Conservation (phyloP, 2,329 filamentous ascomycete genomes). For the Lasiodiplodia theobromae region DNA sequence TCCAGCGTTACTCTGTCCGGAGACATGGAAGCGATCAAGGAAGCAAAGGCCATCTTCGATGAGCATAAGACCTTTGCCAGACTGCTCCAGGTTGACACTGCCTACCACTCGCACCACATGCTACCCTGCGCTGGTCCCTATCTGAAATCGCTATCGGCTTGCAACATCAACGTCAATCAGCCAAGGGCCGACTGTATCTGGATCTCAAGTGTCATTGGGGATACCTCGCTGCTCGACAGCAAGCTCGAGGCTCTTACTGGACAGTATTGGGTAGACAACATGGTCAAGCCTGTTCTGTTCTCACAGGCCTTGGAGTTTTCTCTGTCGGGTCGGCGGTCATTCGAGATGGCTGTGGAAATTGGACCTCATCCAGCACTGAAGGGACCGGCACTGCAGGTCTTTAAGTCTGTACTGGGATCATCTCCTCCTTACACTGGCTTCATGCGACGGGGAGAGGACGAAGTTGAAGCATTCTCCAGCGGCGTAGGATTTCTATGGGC, state of each 20-base stretch:
- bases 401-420: conserved; percentile 36
- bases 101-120: conserved; percentile 37
- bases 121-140: conserved; percentile 12
- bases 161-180: not conserved
- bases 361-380: conserved; percentile 57
- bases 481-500: conserved; percentile 34
- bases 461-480: conserved; percentile 36
- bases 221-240: not conserved
- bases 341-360: conserved; percentile 53
- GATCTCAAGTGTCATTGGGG: conserved; percentile 5
- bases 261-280: conserved; percentile 57
- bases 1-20: conserved; percentile 34
- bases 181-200: not conserved
- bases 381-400: conserved; percentile 48
- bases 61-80: conserved; percentile 32
- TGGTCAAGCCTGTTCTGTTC: conserved; percentile 56
- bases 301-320: conserved; percentile 35
- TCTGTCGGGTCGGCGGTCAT: conserved; percentile 31
- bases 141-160: not conserved
- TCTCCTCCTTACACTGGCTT: conserved; percentile 34
- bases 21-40: conserved; percentile 33
- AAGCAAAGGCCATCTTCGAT: conserved; percentile 28
- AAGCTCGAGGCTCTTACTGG: conserved; percentile 33
- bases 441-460: conserved; percentile 38
- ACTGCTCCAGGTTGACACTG: conserved; percentile 33